Base-by-base conservation (phyloP, 1,139 yeast genomes). In the Zygosaccharomyces sapae region DNA sequence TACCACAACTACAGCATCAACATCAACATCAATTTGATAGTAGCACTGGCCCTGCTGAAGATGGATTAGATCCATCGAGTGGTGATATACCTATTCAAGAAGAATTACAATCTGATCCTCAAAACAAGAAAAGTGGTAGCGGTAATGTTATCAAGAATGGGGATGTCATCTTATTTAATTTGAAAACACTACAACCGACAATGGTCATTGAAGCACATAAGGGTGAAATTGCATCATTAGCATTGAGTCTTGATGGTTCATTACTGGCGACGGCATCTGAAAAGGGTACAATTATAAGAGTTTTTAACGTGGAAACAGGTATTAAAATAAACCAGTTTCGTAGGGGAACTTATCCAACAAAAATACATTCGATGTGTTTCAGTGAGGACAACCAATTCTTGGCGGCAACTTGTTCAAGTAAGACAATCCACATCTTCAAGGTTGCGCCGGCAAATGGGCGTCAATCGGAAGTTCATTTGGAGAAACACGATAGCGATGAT, bases 171-270 rank as follows among this genome's bases (percentile, higher is more conserved):
- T 76, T 92, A 10, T 90, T 88, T 65, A 88, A 92, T 61, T 77
- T 90, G 33, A 71, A 77, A 41, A 74, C 86, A 0, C 66, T 90
- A 48, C 95, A 88, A 58, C 97, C 97, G 0, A 70, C 86, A 18
- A 83, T 88, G 51, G 96, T 90, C 1, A 83, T 92, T 34, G 96
- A 88, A 60, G 98, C 98, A 0, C 98, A 92, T 65, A 87, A 88
- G 60, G 82, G 95, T 1, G 80, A 86, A 10, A 71, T 92, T 46
- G 90, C 97, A 0, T 85, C 90, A 0, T 71, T 90, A 53, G 73
- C 89, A 0, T 71, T 92, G 46, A 87, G 92, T 55, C 72, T 74
- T 40, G 95, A 89, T 62, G 98, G 98, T 1, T 73, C 83, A 0
- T 66, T 88, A 43, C 71, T 92, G 43, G 97, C 97, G 1, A 89